Evolutionary conservation across 768 basidiomycete species (phyloP), one percentile per base, ranked within the genome.

Genomic region (Boletus pseudopeckii): DNA sequence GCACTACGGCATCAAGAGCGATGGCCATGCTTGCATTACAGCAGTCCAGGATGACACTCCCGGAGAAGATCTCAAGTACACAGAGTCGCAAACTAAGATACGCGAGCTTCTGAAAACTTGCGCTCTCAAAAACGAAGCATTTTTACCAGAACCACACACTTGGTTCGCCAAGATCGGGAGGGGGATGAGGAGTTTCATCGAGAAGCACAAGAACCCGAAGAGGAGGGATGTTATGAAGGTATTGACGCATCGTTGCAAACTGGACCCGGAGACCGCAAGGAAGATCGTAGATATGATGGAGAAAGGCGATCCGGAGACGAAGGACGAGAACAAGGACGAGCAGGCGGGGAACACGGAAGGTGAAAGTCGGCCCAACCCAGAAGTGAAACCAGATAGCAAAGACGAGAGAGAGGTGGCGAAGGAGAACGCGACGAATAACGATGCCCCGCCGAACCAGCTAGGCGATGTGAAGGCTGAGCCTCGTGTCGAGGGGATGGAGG

Each of bases 11-110:
- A 67, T 72, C 53, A 45, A 47, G 34, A 66, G 63, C 50, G n/a
- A 46, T n/a, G 71, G 60, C 14, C 68, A 71, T 15, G 72, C 69
- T 10, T 72, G 71, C 26, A 53, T 68, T 20, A 70, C 67, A 1
- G 57, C 67, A 15, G 67, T 67, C 20, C 54, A 44, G 34, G 65
- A 63, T n/a, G 63, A 65, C 20, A 50, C 50, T 15, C 54, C 52
- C 2, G 60, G 38, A 32, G 60, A 67, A 30, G 52, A 57, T 15
- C 45, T 32, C 50, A 68, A 69, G 41, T 70, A 58, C 34, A 22
- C 17, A 7, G 55, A 64, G 44, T 72, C 69, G 9, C 52, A 58
- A 49, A 38, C 24, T 32, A 61, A 20, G 28, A 59, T 70, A 36
- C 58, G 58, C 13, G 51, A 58, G 0, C 54, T 70, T 20, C 26